Percentiles rank a stretch among this genome's conserved stretches.
phyloP scores from a whole-genome alignment of 148 eudicot species.

The Chenopodium quinoa region DNA sequence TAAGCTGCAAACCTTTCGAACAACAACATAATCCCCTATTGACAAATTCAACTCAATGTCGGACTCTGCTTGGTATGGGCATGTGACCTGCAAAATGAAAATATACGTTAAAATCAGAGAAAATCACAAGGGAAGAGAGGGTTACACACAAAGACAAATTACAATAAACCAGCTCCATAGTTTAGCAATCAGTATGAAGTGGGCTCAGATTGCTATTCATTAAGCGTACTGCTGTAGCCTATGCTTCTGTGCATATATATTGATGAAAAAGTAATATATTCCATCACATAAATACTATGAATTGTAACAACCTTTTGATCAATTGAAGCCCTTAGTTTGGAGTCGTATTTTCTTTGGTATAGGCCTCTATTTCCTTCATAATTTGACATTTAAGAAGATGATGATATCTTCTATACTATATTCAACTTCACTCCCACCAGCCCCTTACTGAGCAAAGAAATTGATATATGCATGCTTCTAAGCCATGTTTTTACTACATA shows the following conservation, averaged over 20 bases:
- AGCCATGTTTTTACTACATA: background rate
- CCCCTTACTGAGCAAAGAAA: background rate
- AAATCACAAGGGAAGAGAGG: background rate
- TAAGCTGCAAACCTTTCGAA: conserved; percentile 74
- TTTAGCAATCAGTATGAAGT: background rate
- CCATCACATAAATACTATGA: background rate
- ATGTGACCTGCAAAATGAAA: conserved; percentile 52
- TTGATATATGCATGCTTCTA: background rate
- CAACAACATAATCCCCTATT: conserved; percentile 77
- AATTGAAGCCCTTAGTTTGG: background rate
- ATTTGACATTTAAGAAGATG: too few relatives aligned
- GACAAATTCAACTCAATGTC: conserved; percentile 77
- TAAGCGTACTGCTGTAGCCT: background rate
- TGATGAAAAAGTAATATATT: background rate
- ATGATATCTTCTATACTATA: background rate
- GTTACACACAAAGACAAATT: background rate
- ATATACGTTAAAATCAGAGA: background rate
- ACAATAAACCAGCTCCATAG: background rate
- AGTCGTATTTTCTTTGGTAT: background rate
- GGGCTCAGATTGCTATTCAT: background rate
- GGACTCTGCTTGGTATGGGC: conserved; percentile 79
- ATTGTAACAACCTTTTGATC: background rate
- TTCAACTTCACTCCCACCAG: background rate
- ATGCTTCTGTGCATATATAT: background rate
- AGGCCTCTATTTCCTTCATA: background rate